Evolutionary conservation across 2,329 filamentous ascomycete genomes (phyloP), one percentile per base, ranked within the genome.

Genomic region (Rosellinia necatrix): DNA sequence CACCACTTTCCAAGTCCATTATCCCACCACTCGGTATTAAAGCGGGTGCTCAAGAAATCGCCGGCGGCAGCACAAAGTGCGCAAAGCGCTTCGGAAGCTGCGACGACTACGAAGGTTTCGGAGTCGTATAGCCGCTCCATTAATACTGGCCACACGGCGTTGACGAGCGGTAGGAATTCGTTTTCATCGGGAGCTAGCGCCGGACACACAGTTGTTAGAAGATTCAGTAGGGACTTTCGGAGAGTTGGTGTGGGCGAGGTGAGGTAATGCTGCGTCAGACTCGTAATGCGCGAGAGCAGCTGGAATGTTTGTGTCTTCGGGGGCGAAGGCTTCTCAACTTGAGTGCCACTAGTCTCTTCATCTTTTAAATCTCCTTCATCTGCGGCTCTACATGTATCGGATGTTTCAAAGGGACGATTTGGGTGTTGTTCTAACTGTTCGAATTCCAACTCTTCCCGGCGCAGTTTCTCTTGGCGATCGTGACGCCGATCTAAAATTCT

Each of bases 71-170:
- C 75, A 68, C 91, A 96, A 53, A 97, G 80, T 9, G 81, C 76
- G 2, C 77, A 77, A 3, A 97, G 77, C 0, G 90, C 83, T 12
- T 85, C 79, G 56, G 91, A 86, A 5, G 91, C 87, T 13, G 87
- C 84, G 7, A 88, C 81, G 2, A 83, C 82, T 8, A 97, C 83
- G 67, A 86, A 89, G 0, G 83, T 76, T 70, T 91, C 87, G 3
- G 74, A 62, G 61, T 91, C 89, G 62, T 85, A 82, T 5, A 91
- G 76, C 21, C 86, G 80, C n/a, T 80, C 78, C 1, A 88, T 76
- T 4, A 96, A 76, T 6, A 96, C 88, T 0, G 92, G 92, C 93
- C 93, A 99, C 6, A 97, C 78, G 3, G 89, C 87, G 72, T 97
- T 94, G 64, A 97, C 86, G 0, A 97, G 80, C 0, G 94, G 94